A percentile compares a stretch with the other conserved stretches of the same genome.
phyloP scores from a whole-genome alignment of 495 filamentous ascomycete species.

The Terfezia claveryi region DNA sequence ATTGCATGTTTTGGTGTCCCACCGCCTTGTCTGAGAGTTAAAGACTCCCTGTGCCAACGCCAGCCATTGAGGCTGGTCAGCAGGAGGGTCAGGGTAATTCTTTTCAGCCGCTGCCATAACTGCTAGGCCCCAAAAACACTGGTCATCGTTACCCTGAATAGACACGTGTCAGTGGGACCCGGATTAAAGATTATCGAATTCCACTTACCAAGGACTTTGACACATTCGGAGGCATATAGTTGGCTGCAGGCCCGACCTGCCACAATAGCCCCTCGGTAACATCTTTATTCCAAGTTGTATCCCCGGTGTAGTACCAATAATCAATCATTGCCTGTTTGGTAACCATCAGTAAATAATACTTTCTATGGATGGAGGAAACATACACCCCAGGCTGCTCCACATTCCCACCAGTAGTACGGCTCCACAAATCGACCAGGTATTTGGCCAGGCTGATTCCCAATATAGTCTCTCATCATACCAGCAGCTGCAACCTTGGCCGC shows the following conservation, averaged over 20 bases:
- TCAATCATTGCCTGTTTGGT: constrained; percentile 36
- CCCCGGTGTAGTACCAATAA: constrained; percentile 67
- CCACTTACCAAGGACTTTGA: constrained; percentile 30
- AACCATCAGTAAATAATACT: constrained; percentile 1
- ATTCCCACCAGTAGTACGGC: constrained; percentile 57
- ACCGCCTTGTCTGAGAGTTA: constrained; percentile 44
- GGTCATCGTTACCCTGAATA: constrained; percentile 48
- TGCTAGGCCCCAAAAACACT: constrained; percentile 64
- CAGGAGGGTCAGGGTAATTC: constrained; percentile 42
- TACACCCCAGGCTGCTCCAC: constrained; percentile 21
- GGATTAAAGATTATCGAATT: neutral
- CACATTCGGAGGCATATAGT: constrained; percentile 70
- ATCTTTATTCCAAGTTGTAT: constrained; percentile 47
- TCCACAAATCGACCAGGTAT: constrained; percentile 35
- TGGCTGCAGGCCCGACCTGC: constrained; percentile 42
- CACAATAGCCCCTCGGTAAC: constrained; percentile 44
- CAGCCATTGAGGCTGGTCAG: constrained; percentile 45
- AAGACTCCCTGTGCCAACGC: constrained; percentile 65
- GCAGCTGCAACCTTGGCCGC: constrained; percentile 35
- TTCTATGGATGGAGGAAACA: neutral
- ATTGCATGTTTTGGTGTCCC: constrained; percentile 36
- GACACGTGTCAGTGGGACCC: constrained; percentile 18
- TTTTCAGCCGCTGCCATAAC: constrained; percentile 65
- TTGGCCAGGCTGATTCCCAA: constrained; percentile 38
- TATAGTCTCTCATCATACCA: constrained; percentile 50